A percentile compares a stretch with the other conserved stretches of the same genome.
These are phyloP conservation scores for Phytophthora colocasiae DNA, from an alignment of 352 stramenopile genomes.

Conservation along the genomic window DNA sequence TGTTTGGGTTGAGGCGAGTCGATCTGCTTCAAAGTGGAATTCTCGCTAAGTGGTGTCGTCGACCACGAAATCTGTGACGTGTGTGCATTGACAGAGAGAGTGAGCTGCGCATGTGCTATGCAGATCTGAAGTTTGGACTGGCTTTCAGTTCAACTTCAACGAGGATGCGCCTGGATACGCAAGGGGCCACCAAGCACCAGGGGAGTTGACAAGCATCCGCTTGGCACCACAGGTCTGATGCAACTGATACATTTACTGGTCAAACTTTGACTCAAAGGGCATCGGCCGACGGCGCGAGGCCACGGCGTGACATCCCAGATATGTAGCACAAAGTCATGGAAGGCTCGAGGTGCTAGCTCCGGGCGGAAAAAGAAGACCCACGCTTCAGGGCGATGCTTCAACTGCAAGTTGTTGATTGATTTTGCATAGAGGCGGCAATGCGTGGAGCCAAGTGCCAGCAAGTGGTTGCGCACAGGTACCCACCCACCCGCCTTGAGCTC, in stretches of 20 bases:
- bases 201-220: background rate
- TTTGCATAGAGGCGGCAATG: conserved; percentile 16
- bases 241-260: too few species aligned
- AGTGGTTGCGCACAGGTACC: too few species aligned
- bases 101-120: too few species aligned
- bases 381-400: conserved; percentile 2
- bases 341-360: too few species aligned
- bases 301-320: too few species aligned
- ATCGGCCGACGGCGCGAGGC: background rate
- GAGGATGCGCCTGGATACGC: background rate
- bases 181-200: background rate
- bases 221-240: background rate
- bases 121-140: background rate
- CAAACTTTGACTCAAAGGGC: background rate
- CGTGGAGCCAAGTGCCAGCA: background rate
- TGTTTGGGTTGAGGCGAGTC: too few species aligned
- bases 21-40: background rate
- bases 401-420: conserved; percentile 14
- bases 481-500: too few species aligned
- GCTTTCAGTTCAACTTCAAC: background rate
- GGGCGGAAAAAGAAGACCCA: too few species aligned
- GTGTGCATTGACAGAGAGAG: too few species aligned
- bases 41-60: background rate
- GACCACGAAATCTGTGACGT: too few species aligned
- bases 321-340: too few species aligned